Percentiles rank a stretch among this genome's conserved stretches.
Evolutionary conservation across 306 rosid genomes (phyloP).

Genomic region (Lablab purpureus): DNA sequence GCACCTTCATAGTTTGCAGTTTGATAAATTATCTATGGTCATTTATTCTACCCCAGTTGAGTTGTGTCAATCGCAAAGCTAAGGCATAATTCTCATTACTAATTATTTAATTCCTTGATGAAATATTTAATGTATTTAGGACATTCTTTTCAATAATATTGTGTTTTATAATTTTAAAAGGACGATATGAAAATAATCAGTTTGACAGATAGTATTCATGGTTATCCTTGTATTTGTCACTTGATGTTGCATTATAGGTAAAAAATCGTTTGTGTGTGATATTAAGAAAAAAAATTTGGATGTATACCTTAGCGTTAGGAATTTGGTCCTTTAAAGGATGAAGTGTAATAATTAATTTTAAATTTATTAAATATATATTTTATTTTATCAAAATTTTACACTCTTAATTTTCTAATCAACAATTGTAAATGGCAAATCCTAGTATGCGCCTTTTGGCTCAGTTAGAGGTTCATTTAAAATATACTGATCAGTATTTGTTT

Average conservation of each 20-base stretch:
- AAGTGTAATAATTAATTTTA: too few relatives aligned
- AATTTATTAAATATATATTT: too few relatives aligned
- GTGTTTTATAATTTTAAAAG: not conserved
- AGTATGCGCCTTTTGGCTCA: constrained; percentile 21
- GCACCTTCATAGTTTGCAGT: constrained; percentile 18
- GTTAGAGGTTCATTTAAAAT: constrained; percentile 32
- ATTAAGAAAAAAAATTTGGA: not conserved
- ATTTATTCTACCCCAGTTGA: not conserved
- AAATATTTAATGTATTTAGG: not conserved
- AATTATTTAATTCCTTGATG: constrained; percentile 23
- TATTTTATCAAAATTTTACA: too few relatives aligned
- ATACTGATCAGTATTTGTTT: constrained; percentile 25
- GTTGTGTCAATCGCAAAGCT: constrained; percentile 29
- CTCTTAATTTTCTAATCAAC: too few relatives aligned
- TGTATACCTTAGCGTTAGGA: not conserved
- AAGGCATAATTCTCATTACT: not conserved
- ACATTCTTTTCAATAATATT: constrained; percentile 23
- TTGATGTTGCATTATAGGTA: not conserved
- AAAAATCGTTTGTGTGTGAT: not conserved
- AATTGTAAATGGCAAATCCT: too few relatives aligned
- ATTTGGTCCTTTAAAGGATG: too few relatives aligned
- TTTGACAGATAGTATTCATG: not conserved
- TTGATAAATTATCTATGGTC: constrained; percentile 24
- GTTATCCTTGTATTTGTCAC: not conserved
- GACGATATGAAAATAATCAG: constrained; percentile 21